Evolutionary conservation across 805 yeast genomes (phyloP), one percentile per base, ranked within the genome.

Genomic region (Metschnikowia lochheadii): DNA sequence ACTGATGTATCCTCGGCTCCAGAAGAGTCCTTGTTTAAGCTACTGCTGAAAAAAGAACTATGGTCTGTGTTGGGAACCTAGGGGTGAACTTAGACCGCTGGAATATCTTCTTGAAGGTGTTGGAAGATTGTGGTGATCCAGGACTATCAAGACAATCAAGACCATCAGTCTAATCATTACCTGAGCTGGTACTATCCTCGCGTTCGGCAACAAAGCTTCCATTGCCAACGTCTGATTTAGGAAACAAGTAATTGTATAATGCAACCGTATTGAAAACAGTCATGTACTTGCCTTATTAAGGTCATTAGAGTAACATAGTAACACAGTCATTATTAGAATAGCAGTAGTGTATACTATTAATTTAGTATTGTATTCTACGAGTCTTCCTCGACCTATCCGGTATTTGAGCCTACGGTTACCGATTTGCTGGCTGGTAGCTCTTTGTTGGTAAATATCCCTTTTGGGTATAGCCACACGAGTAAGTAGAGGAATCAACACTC

Each of bases 161-260:
- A 14, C 49, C 52, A 11, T 36, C 46, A 6, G 44, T 48, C 13
- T 51, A 84, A 82, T 45, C 48, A 13, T 45, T 35, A 34, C 38
- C 39, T 5, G 46, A 44, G 36, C 40, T 32, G 23, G 43, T 13
- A 15, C 41, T 32, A 14, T 38, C 46, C 23, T 44, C 37, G 15
- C 15, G 40, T 18, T 36, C 39, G 8, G 31, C 31, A 8, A 34
- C 45, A 15, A 44, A 8, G 15, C 17, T 31, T 36, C 32, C 8
- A 13, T 13, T 20, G 7, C 44, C 49, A 6, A 11, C 17, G 11
- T 65, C 67, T 14, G 69, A 70, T 23, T 75, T 69, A 0, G 96
- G 96, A 68, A 89, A 85, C n/a, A 85, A 68, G 69, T 88, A 91
- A 15, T 75, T 70, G 60, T n/a, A 6, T 21, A 21, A 21, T 21